Base-by-base conservation (phyloP, 352 stramenopile species). In the Globisporangium abappressorium region DNA sequence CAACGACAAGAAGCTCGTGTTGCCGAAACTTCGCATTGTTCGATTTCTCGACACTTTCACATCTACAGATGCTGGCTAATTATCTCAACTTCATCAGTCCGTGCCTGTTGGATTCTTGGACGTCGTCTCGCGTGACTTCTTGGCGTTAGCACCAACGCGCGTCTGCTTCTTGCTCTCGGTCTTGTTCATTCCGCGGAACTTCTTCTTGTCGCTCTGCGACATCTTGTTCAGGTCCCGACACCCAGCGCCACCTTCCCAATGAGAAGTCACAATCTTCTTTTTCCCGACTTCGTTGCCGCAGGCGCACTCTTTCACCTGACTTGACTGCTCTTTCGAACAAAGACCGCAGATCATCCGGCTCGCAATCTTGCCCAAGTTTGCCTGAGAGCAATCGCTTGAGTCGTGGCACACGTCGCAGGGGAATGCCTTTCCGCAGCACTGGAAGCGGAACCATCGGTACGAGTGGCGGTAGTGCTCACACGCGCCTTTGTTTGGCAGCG, bases 401-500 rank as follows among this genome's bases (percentile, higher is more conserved):
- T 91, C 83, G 65, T 95, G 87, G 59, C 87, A 95, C 24, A 94
- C 84, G 65, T 95, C 87, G 57, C 87, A 95, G 0, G 85, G 80
- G 61, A 93, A 92, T 12, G 79, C 77, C 62, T 92, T 93, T 24
- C 86, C 86, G 53, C 87, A 95, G 74, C 87, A 95, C 63, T 93
- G 87, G 69, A 95, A 95, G 24, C 85, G 80, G 70, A 95, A 93
- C 87, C 87, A 95, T 5, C 87, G 85, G 18, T 81, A 68, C 49
- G 87, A 95, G 64, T 92, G 81, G 57, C 84, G 84, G 66, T 94
- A 95, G 71, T 95, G 87, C 18, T 90, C 78, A 34, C 87, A 95
- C 38, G 64, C 72, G 57, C 87, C 87, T 49, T 91, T 88, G 56
- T 77, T 77, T 26, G 87, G 87, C 65, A 95, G 61, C 20, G 85